Conservation (phyloP, 129 eudicot genomes). For the Flaveria bidentis region DNA sequence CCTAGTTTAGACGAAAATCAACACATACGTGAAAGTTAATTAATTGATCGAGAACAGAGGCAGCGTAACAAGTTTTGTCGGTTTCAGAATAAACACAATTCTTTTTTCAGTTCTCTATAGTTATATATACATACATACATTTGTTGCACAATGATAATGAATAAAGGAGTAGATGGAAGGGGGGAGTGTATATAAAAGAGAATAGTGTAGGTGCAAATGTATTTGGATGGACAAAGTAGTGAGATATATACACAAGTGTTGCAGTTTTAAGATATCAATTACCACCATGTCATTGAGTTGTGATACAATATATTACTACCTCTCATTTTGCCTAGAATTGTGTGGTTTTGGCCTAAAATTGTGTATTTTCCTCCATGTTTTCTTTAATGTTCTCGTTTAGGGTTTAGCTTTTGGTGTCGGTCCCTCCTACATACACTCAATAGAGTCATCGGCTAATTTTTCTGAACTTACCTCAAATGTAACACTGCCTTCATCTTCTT, state of each 20-base stretch:
- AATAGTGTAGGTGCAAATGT: conserved; percentile 60
- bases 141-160: conserved; percentile 29
- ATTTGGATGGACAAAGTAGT: conserved; percentile 35
- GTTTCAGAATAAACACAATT: conserved; percentile 32
- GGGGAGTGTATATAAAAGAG: conserved; percentile 63
- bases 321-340: background rate
- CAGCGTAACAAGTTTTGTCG: conserved; percentile 63
- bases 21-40: conserved; percentile 58
- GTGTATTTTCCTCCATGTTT: conserved; percentile 13
- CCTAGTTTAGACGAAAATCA: conserved; percentile 51
- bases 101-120: conserved; percentile 33
- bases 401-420: too few relatives aligned
- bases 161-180: conserved; percentile 34
- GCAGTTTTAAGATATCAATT: conserved; percentile 15
- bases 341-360: background rate
- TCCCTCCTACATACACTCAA: too few relatives aligned
- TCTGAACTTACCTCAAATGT: too few relatives aligned
- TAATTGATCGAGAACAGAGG: conserved; percentile 24
- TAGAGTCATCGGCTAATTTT: too few relatives aligned
- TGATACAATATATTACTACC: background rate
- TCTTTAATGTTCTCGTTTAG: conserved; percentile 11
- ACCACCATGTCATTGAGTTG: background rate
- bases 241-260: conserved; percentile 22
- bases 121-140: conserved; percentile 19
- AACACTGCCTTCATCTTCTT: too few relatives aligned